Evolutionary conservation across 108 stramenopile species (phyloP).

Genomic region (Conticribra weissflogii): DNA sequence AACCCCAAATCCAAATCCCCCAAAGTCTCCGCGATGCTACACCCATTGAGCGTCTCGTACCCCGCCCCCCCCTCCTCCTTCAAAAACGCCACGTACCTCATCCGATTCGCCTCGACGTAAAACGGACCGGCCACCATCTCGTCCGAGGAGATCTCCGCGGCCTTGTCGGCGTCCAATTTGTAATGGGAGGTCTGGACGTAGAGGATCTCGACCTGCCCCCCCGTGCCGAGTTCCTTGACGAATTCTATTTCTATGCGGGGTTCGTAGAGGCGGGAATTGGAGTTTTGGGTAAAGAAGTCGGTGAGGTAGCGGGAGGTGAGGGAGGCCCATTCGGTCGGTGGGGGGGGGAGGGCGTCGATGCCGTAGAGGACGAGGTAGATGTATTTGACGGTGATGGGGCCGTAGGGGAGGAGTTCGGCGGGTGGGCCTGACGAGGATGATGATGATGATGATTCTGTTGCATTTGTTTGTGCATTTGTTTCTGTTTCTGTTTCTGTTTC

Average conservation of each 20-base stretch:
- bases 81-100: constrained; percentile 1
- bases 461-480: too few species aligned
- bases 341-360: constrained; percentile 1
- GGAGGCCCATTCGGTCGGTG: constrained; percentile 4
- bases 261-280: neutral
- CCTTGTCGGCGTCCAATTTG: neutral
- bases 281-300: neutral
- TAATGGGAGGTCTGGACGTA: constrained; percentile 6
- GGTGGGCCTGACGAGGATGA: too few species aligned
- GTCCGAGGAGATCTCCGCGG: neutral
- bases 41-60: neutral
- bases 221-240: constrained; percentile 5
- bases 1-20: constrained; percentile 5
- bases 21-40: neutral
- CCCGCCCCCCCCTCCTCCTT: constrained; percentile 1
- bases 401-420: neutral
- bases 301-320: neutral
- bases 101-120: constrained; percentile 9
- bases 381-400: constrained; percentile 6
- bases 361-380: constrained; percentile 12
- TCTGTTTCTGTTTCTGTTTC: too few species aligned
- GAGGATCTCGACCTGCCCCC: constrained; percentile 5
- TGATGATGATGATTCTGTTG: too few species aligned
- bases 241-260: neutral
- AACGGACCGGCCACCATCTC: constrained; percentile 2